Base-by-base conservation (phyloP, 139 green algal species). In the Choricystis sp. region DNA sequence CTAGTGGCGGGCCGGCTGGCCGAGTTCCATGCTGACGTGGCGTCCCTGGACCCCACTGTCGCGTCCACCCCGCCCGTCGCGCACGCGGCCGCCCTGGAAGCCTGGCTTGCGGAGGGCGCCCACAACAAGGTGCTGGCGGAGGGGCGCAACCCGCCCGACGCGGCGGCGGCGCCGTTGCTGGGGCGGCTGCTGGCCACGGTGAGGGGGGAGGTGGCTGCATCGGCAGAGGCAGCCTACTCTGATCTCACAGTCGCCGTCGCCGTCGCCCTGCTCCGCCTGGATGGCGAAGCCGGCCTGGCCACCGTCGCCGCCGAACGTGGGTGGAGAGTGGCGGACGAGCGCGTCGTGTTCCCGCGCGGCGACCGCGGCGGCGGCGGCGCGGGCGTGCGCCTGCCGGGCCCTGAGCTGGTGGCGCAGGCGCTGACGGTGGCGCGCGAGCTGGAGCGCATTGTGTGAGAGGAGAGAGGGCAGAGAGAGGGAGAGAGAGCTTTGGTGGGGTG, bases 11-110 rank as follows among this genome's bases (percentile, higher is more conserved):
- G 96, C 74, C 78, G 92, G 55, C 96, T 94, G 60, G 89, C 92
- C 23, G 92, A 98, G 74, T 98, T 98, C 65, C 92, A 98, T 78
- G 94, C 86, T 1, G 88, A 96, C 68, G 77, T 98, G 49, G 92
- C 98, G 74, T 69, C 94, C 24, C 78, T 96, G 23, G 62, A 79
- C 1, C 26, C 77, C 22, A 64, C 92, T 73, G 75, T 89, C 30
- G 3, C 65, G 3, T 27, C 30, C 2, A 29, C 22, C 23, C 23
- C 67, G 27, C 24, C 68, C 52, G 22, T 62, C 5, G 62, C 62
- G 28, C 70, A 88, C 40, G 81, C 80, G 0, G 73, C 90, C 21
- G 76, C 94, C 70, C 70, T 98, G 62, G 92, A 98, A 79, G 81
- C 93, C 72, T 89, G 78, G 68, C 81, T 97, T 22, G 97, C 97